These are phyloP conservation scores for Rhizomucor miehei DNA, from an alignment of 371 early-diverging fungal genomes.

Conservation along the genomic window DNA sequence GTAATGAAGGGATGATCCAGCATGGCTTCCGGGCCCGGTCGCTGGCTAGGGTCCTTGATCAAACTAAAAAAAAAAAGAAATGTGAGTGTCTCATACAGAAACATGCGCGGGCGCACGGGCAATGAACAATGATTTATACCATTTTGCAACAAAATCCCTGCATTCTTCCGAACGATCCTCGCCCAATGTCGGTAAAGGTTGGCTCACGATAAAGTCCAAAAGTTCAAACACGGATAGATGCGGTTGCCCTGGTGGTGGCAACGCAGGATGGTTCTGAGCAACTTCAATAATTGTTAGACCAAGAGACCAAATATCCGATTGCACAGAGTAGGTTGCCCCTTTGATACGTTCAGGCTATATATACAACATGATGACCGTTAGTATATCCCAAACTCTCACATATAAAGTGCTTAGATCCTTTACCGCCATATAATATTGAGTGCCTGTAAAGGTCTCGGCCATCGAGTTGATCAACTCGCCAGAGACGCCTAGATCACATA, in stretches of 20 bases:
- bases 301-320: conserved; percentile 94
- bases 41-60: conserved; percentile 70
- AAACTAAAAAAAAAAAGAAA: conserved; percentile 22
- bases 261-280: conserved; percentile 88
- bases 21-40: conserved; percentile 78
- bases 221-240: conserved; percentile 86
- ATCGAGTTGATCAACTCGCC: conserved; percentile 87
- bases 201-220: conserved; percentile 86
- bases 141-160: conserved; percentile 74
- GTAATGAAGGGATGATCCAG: conserved; percentile 60
- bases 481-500: conserved; percentile 95
- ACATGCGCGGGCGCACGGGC: conserved; percentile 9
- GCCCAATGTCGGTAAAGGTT: conserved; percentile 81
- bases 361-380: too few relatives aligned
- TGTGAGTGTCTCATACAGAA: not conserved
- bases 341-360: conserved; percentile 93
- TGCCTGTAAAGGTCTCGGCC: conserved; percentile 94
- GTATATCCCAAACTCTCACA: too few relatives aligned
- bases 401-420: too few relatives aligned
- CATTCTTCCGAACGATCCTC: conserved; percentile 63
- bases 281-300: conserved; percentile 93
- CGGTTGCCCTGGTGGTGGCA: conserved; percentile 64
- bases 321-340: conserved; percentile 86
- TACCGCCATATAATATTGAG: conserved; percentile 95
- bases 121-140: conserved; percentile 53